A percentile compares a stretch with the other conserved stretches of the same genome.
These are phyloP conservation scores for Dryas alaskensis DNA, from an alignment of 306 rosid species.

Conservation along the genomic window DNA sequence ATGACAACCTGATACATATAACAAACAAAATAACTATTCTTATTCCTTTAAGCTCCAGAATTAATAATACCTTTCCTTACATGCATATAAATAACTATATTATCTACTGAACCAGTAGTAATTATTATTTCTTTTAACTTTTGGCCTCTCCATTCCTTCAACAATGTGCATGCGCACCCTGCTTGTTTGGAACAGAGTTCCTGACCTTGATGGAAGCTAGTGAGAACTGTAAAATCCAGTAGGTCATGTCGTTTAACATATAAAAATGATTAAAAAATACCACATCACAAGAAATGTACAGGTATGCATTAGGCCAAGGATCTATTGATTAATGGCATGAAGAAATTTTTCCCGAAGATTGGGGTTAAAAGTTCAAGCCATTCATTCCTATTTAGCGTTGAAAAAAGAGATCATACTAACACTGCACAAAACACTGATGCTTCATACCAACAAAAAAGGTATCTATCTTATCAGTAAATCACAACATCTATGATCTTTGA, in stretches of 20 bases:
- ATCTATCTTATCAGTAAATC: background rate
- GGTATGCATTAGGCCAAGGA: background rate
- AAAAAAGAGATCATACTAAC: background rate
- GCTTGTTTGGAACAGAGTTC: background rate
- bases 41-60: background rate
- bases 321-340: background rate
- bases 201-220: background rate
- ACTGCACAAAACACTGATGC: background rate
- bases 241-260: background rate
- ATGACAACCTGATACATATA: constrained; percentile 61
- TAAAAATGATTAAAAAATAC: no score
- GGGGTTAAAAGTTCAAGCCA: background rate
- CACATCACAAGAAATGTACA: background rate
- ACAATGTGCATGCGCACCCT: background rate
- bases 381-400: background rate
- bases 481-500: background rate
- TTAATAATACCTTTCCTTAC: background rate
- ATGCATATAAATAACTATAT: background rate
- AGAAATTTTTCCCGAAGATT: no score
- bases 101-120: background rate
- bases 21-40: constrained; percentile 17
- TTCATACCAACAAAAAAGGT: background rate
- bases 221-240: background rate
- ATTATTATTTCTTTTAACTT: background rate
- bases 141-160: background rate